Evolutionary conservation across 495 filamentous ascomycete genomes (phyloP).

Genomic region (Penicillium subrubescens): DNA sequence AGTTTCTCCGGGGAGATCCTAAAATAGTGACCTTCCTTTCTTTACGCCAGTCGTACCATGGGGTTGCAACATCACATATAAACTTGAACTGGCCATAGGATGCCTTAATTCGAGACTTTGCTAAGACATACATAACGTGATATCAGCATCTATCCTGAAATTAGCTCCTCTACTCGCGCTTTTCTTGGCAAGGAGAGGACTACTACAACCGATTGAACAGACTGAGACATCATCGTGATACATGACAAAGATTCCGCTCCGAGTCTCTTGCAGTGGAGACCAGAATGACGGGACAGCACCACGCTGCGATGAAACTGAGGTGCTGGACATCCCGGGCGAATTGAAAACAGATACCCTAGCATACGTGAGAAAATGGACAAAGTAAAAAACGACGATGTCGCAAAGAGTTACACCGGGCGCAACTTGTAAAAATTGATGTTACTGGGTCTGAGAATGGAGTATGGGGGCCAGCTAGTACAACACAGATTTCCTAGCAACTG

Average conservation of each 20-base stretch:
- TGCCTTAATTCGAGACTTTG: background rate
- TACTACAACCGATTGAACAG: background rate
- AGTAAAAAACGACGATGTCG: background rate
- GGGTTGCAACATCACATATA: background rate
- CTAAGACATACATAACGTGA: background rate
- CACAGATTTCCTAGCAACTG: background rate
- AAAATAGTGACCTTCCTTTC: background rate
- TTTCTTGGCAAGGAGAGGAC: background rate
- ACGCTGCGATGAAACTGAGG: constrained; percentile 13
- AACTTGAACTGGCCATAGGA: background rate
- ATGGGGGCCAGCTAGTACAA: background rate
- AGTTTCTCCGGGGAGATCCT: background rate
- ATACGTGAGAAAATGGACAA: background rate
- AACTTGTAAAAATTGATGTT: background rate
- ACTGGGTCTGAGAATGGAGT: background rate
- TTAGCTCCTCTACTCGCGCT: background rate
- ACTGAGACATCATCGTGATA: constrained; percentile 12
- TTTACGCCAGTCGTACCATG: background rate
- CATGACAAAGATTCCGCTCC: constrained; percentile 6
- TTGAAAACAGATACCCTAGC: background rate
- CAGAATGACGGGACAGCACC: background rate
- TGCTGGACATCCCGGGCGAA: background rate
- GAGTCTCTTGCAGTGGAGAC: background rate
- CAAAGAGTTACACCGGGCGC: background rate
- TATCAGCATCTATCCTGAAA: background rate